These are phyloP conservation scores for Phytophthora brassicae DNA, from an alignment of 352 stramenopile genomes.

Conservation along the genomic window DNA sequence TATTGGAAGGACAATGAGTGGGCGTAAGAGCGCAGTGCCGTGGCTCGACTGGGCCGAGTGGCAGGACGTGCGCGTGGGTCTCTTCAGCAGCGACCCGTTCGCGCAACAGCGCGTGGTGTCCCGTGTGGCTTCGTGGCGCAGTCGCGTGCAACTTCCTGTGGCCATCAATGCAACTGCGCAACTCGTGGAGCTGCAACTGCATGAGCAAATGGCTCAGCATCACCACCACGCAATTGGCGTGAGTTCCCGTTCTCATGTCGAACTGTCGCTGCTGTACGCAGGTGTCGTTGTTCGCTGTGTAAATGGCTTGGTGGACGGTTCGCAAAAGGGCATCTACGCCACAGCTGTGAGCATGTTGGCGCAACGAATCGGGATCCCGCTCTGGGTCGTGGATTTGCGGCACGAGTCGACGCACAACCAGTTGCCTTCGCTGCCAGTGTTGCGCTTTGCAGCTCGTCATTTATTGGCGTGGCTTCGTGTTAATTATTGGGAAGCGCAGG, in stretches of 20 bases:
- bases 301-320: slow-evolving; percentile 80
- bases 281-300: slow-evolving; percentile 75
- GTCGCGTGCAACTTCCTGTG: slow-evolving; percentile 69
- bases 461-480: slow-evolving; percentile 85
- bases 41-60: slow-evolving; percentile 81
- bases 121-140: slow-evolving; percentile 68
- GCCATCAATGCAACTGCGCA: slow-evolving; percentile 78
- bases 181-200: slow-evolving; percentile 72
- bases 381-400: slow-evolving; percentile 93
- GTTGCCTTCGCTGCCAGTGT: slow-evolving; percentile 86
- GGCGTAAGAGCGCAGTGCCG: slow-evolving; percentile 45
- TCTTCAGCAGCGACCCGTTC: slow-evolving; percentile 53
- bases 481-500: slow-evolving; percentile 89
- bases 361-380: slow-evolving; percentile 88
- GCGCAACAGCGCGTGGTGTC: slow-evolving; percentile 58
- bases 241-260: slow-evolving; percentile 75
- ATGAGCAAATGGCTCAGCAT: slow-evolving; percentile 67
- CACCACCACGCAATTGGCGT: slow-evolving; percentile 70
- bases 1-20: slow-evolving; percentile 39
- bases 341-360: slow-evolving; percentile 77
- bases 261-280: slow-evolving; percentile 73
- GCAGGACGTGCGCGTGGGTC: slow-evolving; percentile 58
- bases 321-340: slow-evolving; percentile 79
- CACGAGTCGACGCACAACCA: slow-evolving; percentile 94
- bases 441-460: slow-evolving; percentile 86